Evolutionary conservation across 2,329 filamentous ascomycete genomes (phyloP), one percentile per base, ranked within the genome.

Genomic region (Xylaria sp.): DNA sequence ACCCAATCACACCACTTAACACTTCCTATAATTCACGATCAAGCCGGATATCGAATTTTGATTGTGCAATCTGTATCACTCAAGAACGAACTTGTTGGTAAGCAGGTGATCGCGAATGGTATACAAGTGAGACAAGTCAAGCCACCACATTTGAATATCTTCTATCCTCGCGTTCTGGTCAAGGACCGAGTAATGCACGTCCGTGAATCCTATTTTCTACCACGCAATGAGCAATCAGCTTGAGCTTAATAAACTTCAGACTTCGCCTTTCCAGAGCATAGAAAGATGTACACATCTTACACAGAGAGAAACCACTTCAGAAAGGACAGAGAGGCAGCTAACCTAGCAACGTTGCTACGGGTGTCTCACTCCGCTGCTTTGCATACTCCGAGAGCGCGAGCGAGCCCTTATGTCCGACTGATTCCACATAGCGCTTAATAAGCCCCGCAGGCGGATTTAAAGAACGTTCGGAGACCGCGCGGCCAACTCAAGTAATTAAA

Each of bases 371-470:
- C 18, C 40, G 40, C 40, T 44, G 16, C 40, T 44, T n/a, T 8
- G 40, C 40, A 18, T 35, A 9, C 13, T 42, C 16, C 16, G 12
- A 44, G 16, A 54, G 5, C 23, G 44, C n/a, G 47, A 44, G 25
- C 37, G 40, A 47, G 6, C n/a, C 18, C 25, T 60, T 65, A 60
- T 60, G 35, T 65, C 63, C 37, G 18, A 55, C 48, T n/a, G 29
- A 25, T 40, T 50, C 64, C 13, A 59, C 55, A 40, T 8, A 35
- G 35, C 63, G 63, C 51, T 35, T 23, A 32, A 8, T 40, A 51
- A 51, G 29, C 44, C 44, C 44, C 44, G 18, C 18, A 47, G 6
- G n/a, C 44, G 44, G 44, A 47, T 47, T 47, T 47, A 21, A 47
- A 47, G 8, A 23, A n/a, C 5, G 1, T 29, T 37, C 60, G 47